These are phyloP conservation scores for Botrytis tulipae DNA, from an alignment of 2,329 filamentous ascomycete genomes.

Conservation along the genomic window DNA sequence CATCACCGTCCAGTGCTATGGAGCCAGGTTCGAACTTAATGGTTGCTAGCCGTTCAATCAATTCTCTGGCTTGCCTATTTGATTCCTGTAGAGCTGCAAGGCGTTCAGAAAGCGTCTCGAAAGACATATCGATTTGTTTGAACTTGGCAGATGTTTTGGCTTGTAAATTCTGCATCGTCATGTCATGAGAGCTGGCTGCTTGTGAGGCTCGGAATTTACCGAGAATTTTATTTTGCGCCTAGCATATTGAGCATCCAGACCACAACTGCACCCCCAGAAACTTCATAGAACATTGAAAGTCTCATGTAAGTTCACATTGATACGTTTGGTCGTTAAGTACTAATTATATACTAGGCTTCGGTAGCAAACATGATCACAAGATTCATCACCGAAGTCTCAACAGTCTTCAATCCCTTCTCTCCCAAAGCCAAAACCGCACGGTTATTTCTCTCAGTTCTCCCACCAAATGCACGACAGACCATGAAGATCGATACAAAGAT, in stretches of 20 bases:
- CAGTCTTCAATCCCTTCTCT: slow-evolving; percentile 91
- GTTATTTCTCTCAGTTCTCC: slow-evolving; percentile 82
- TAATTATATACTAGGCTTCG: background rate
- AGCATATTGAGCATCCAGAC: slow-evolving; percentile 3
- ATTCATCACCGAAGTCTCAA: slow-evolving; percentile 80
- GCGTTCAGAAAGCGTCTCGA: slow-evolving; percentile 61
- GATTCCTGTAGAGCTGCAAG: slow-evolving; percentile 60
- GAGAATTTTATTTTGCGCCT: slow-evolving; percentile 11
- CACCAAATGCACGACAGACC: slow-evolving; percentile 71
- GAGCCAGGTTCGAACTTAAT: slow-evolving; percentile 60
- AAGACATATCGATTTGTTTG: slow-evolving; percentile 47
- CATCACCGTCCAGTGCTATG: slow-evolving; percentile 47
- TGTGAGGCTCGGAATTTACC: slow-evolving; percentile 14
- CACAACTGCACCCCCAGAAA: slow-evolving; percentile 7
- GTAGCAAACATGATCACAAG: slow-evolving; percentile 69
- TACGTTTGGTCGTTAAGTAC: background rate
- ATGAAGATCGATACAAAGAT: slow-evolving; percentile 79
- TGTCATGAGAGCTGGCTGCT: background rate
- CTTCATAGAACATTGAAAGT: background rate
- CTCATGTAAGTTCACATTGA: slow-evolving; percentile 10
- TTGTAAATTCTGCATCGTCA: background rate
- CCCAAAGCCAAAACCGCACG: slow-evolving; percentile 76
- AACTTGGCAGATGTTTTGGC: background rate
- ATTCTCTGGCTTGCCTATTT: slow-evolving; percentile 54
- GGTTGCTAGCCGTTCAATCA: slow-evolving; percentile 58